phyloP scores from a whole-genome alignment of 805 yeast species.

The Saccharomycopsis sp. region DNA sequence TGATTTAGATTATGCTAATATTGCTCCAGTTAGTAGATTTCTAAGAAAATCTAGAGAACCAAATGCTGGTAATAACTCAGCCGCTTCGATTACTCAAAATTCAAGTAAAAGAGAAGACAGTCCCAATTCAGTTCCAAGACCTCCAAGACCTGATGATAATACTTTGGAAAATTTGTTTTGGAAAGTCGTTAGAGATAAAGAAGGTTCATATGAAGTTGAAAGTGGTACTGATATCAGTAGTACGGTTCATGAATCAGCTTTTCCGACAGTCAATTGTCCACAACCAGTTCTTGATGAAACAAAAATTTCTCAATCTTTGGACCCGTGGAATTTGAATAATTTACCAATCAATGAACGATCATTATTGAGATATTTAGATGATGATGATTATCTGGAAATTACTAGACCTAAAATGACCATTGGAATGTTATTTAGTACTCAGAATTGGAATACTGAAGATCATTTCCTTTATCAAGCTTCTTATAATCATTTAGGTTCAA shows the following conservation, averaged over 20 bases:
- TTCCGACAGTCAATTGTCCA: constrained; percentile 20
- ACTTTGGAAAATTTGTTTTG: constrained; percentile 35
- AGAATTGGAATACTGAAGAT: constrained; percentile 52
- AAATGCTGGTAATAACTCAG: too few relatives aligned
- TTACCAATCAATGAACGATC: constrained; percentile 41
- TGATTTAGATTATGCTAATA: neutral
- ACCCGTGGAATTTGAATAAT: constrained; percentile 52
- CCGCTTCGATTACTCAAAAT: neutral
- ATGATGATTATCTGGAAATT: constrained; percentile 33
- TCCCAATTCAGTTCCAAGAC: neutral
- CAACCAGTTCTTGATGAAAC: constrained; percentile 10
- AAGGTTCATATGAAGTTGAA: constrained; percentile 27
- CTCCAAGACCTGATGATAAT: constrained; percentile 14
- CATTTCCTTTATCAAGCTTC: constrained; percentile 44
- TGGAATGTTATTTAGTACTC: constrained; percentile 43
- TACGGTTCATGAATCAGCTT: constrained; percentile 32
- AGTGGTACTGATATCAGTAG: constrained; percentile 26
- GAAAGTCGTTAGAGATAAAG: constrained; percentile 26
- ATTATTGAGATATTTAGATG: constrained; percentile 33
- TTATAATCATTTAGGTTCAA: constrained; percentile 45
- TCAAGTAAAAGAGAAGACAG: neutral
- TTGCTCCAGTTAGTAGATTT: neutral
- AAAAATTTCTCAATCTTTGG: constrained; percentile 6
- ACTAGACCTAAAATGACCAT: constrained; percentile 36
- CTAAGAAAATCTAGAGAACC: too few relatives aligned